Evolutionary conservation across 768 basidiomycete genomes (phyloP).

Genomic region (Fistulinella prunicolor): DNA sequence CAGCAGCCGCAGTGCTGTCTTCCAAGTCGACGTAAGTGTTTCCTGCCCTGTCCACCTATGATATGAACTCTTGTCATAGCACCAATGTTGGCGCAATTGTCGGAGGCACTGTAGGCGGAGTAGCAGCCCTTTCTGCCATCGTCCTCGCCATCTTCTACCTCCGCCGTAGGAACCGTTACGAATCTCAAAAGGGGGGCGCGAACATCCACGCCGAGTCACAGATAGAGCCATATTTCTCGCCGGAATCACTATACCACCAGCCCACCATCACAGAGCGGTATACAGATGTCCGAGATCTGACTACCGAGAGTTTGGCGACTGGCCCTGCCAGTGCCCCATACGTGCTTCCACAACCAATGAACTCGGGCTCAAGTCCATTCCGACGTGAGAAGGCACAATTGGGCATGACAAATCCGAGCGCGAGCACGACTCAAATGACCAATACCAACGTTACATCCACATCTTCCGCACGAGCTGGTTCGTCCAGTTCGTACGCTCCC

Average conservation of each 20-base stretch:
- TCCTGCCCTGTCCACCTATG: no score
- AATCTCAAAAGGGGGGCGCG: not conserved
- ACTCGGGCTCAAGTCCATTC: not conserved
- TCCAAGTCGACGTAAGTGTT: not conserved
- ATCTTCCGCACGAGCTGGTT: not conserved
- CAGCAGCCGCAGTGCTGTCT: not conserved
- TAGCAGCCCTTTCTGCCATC: conserved; percentile 6
- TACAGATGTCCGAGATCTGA: not conserved
- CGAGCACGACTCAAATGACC: not conserved
- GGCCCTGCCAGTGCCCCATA: not conserved
- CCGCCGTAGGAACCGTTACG: not conserved
- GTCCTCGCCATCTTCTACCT: conserved; percentile 1
- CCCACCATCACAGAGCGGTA: not conserved
- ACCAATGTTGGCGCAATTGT: conserved; percentile 8
- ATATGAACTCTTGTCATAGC: not conserved
- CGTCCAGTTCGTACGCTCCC: not conserved
- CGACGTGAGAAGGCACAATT: conserved; percentile 2
- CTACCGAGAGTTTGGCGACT: not conserved
- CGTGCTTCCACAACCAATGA: not conserved
- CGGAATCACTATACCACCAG: not conserved
- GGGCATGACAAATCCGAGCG: not conserved
- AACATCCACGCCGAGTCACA: not conserved
- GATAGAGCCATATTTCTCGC: conserved; percentile 4
- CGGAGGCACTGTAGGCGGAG: conserved; percentile 12
- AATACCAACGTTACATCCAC: not conserved